phyloP scores from a whole-genome alignment of 1,139 yeast species.

The Zygotorulaspora mrakii region DNA sequence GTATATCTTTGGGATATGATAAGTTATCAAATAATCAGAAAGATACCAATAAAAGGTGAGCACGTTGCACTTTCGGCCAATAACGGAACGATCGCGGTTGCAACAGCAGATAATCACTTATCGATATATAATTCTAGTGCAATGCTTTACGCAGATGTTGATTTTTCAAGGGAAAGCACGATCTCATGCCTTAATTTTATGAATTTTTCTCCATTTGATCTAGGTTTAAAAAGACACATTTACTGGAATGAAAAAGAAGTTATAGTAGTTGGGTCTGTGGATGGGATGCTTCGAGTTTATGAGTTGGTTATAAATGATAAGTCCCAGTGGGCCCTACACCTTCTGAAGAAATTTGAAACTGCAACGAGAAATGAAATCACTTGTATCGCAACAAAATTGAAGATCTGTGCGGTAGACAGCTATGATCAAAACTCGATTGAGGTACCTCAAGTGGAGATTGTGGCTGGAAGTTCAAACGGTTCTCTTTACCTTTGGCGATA shows the following conservation, averaged over 20 bases:
- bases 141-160: conserved; percentile 35
- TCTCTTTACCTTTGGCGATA: conserved; percentile 19
- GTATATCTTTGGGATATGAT: conserved; percentile 60
- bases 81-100: conserved; percentile 50
- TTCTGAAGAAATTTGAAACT: conserved; percentile 22
- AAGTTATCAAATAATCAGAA: conserved; percentile 47
- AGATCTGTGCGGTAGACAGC: conserved; percentile 13
- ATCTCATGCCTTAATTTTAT: conserved; percentile 28
- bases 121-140: conserved; percentile 56
- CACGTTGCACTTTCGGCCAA: conserved; percentile 50
- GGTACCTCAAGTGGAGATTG: conserved; percentile 16
- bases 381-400: conserved; percentile 26
- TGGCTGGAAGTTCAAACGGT: conserved; percentile 21
- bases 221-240: conserved; percentile 35
- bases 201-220: conserved; percentile 27
- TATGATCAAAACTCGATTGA: conserved; percentile 8
- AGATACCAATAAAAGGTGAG: conserved; percentile 35
- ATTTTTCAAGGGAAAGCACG: conserved; percentile 11
- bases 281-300: conserved; percentile 34
- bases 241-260: conserved; percentile 40
- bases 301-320: conserved; percentile 30
- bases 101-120: conserved; percentile 34
- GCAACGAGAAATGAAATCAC: conserved; percentile 20
- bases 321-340: conserved; percentile 27
- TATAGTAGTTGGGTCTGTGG: conserved; percentile 38